Percentiles rank a stretch among this genome's conserved stretches.
Conservation (phyloP, 2,329 filamentous ascomycete species). For the Metarhizium rileyi region DNA sequence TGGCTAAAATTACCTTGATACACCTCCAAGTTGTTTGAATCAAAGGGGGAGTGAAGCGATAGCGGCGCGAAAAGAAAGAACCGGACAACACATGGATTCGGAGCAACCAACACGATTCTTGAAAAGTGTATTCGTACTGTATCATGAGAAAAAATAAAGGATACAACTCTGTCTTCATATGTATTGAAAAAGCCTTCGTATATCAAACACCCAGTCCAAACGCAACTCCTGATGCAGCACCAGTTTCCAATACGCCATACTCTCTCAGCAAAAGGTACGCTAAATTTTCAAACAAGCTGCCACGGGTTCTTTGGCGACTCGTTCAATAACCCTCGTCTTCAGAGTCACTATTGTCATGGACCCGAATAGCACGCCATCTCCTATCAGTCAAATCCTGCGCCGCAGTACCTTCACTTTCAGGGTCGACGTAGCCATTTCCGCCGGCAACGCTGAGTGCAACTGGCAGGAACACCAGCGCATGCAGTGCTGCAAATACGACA, state of each 20-base stretch:
- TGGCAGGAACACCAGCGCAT: constrained; percentile 85
- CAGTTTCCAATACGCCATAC: not conserved
- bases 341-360: constrained; percentile 66
- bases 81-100: not conserved
- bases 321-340: constrained; percentile 49
- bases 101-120: not conserved
- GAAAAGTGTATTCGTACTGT: not conserved
- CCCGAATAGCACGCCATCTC: constrained; percentile 65
- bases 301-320: not conserved
- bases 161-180: not conserved
- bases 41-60: not conserved
- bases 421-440: constrained; percentile 79
- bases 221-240: not conserved
- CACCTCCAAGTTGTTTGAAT: too few species aligned
- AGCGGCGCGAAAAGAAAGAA: not conserved
- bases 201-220: not conserved
- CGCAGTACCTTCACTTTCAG: constrained; percentile 76
- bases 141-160: too few species aligned
- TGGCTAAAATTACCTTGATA: too few species aligned
- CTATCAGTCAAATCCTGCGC: constrained; percentile 80
- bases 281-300: not conserved
- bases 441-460: constrained; percentile 80
- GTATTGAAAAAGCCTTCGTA: not conserved
- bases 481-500: constrained; percentile 77
- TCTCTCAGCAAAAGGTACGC: not conserved